Conservation (phyloP, 371 early-diverging fungal species). For the Actinomortierella wolfii region DNA sequence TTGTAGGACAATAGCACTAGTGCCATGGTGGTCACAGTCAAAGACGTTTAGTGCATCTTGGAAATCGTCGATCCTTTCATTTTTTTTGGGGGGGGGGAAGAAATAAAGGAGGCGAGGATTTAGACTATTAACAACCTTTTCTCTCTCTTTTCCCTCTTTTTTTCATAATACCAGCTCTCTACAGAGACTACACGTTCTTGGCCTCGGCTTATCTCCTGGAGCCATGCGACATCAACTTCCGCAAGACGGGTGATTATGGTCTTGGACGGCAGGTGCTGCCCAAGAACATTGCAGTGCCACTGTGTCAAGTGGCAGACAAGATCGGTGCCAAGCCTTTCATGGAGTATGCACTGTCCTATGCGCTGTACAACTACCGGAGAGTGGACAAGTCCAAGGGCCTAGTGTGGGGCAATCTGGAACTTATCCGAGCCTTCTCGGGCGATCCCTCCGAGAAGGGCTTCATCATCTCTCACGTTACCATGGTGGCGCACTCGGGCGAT, state of each 20-base stretch:
- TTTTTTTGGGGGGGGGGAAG: too few relatives aligned
- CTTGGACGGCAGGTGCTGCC: slow-evolving; percentile 78
- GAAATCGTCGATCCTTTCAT: too few relatives aligned
- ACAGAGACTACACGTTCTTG: slow-evolving; percentile 86
- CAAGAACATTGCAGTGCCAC: slow-evolving; percentile 79
- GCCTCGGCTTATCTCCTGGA: slow-evolving; percentile 90
- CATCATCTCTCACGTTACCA: slow-evolving; percentile 85
- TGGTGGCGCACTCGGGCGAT: slow-evolving; percentile 77
- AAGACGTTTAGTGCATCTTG: too few relatives aligned
- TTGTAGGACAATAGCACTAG: too few relatives aligned
- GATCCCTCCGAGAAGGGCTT: slow-evolving; percentile 76
- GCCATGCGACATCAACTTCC: slow-evolving; percentile 81
- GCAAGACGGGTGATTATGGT: slow-evolving; percentile 74
- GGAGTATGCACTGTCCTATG: slow-evolving; percentile 78
- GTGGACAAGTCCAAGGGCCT: slow-evolving; percentile 60
- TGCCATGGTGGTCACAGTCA: too few relatives aligned
- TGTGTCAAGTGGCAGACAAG: slow-evolving; percentile 71
- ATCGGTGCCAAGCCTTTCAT: slow-evolving; percentile 83
- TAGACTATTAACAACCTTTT: too few relatives aligned
- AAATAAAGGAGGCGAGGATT: too few relatives aligned
- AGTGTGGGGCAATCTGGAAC: slow-evolving; percentile 72
- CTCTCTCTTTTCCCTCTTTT: background rate
- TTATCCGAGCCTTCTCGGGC: slow-evolving; percentile 80
- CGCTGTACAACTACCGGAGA: slow-evolving; percentile 81
- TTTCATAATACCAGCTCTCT: slow-evolving; percentile 59